Evolutionary conservation across 345 rosid species (phyloP).

Genomic region (Firmiana major): DNA sequence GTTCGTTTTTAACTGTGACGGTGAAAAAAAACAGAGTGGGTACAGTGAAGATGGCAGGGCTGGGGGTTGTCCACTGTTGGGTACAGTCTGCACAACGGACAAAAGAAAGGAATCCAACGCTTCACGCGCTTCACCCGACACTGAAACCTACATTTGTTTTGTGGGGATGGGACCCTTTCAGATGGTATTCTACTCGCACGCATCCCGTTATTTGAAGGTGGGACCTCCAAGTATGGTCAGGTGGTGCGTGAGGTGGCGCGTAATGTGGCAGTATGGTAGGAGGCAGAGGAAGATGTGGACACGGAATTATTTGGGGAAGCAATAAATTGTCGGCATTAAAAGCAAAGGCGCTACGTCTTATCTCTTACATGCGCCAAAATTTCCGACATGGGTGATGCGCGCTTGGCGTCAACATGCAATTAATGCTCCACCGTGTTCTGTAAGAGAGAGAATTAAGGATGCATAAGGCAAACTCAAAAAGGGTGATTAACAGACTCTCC

Average conservation of each 20-base stretch:
- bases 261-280: background rate
- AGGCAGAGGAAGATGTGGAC: slow-evolving; percentile 1
- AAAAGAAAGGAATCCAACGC: slow-evolving; percentile 22
- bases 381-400: slow-evolving; percentile 42
- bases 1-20: background rate
- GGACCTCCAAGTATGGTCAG: background rate
- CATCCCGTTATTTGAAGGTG: background rate
- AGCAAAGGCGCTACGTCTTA: slow-evolving; percentile 25
- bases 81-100: slow-evolving; percentile 28
- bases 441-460: background rate
- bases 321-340: slow-evolving; percentile 34
- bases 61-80: slow-evolving; percentile 12
- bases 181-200: slow-evolving; percentile 8
- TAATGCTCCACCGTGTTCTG: slow-evolving; percentile 9
- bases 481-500: too few species aligned
- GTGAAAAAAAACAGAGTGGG: slow-evolving; percentile 10
- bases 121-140: slow-evolving; percentile 5
- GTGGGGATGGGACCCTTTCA: background rate
- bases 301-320: slow-evolving; percentile 26
- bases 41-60: slow-evolving; percentile 16
- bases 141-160: slow-evolving; percentile 5
- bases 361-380: slow-evolving; percentile 22
- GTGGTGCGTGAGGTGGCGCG: slow-evolving; percentile 15
- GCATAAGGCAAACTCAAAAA: too few species aligned
- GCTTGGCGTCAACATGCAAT: slow-evolving; percentile 30